These are phyloP conservation scores for Hygrocybe coccinea DNA, from an alignment of 768 basidiomycete genomes.

Conservation along the genomic window DNA sequence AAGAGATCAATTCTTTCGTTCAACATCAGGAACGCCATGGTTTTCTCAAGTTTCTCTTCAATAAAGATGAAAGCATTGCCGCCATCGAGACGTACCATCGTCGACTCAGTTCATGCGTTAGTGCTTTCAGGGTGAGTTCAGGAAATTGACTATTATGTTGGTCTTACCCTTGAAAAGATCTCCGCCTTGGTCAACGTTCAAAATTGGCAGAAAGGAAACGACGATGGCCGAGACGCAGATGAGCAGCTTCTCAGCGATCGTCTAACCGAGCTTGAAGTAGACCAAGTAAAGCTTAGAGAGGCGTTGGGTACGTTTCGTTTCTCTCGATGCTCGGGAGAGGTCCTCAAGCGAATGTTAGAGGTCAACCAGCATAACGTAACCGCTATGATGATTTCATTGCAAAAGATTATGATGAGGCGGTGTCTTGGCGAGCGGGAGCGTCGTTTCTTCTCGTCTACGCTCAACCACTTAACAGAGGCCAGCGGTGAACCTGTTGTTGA, in stretches of 20 bases:
- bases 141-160: neutral
- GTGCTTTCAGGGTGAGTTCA: constrained; percentile 1
- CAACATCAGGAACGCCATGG: neutral
- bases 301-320: constrained; percentile 1
- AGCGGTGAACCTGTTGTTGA: neutral
- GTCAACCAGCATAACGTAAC: constrained; percentile 1
- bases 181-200: neutral
- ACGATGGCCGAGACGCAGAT: constrained; percentile 5
- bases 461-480: neutral
- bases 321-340: neutral
- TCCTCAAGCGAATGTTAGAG: neutral
- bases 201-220: constrained; percentile 3
- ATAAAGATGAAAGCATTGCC: constrained; percentile 5
- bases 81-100: constrained; percentile 4
- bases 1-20: constrained; percentile 5
- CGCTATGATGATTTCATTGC: constrained; percentile 7
- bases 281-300: constrained; percentile 1
- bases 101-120: neutral
- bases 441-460: constrained; percentile 5
- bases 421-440: constrained; percentile 4
- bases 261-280: constrained; percentile 6
- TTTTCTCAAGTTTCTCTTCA: constrained; percentile 6
- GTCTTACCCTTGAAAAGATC: neutral
- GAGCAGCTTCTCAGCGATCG: neutral
- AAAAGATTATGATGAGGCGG: neutral